These are phyloP conservation scores for Boletellus emodensis DNA, from an alignment of 768 basidiomycete species.

Conservation along the genomic window DNA sequence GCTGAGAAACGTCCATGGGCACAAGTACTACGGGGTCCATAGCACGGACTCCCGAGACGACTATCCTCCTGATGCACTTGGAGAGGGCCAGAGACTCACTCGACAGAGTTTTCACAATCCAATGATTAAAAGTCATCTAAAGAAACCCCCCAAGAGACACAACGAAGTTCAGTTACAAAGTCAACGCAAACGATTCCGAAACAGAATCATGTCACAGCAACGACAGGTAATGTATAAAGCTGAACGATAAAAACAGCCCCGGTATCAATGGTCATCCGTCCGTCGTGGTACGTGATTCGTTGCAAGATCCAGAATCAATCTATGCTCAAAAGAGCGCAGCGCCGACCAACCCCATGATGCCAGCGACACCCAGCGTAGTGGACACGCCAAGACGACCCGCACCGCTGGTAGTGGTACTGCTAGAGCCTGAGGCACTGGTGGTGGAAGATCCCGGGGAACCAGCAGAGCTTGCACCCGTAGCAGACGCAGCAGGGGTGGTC, in stretches of 20 bases:
- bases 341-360: constrained; percentile 49
- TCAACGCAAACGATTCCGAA: background rate
- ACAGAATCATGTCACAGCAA: constrained; percentile 12
- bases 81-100: no score
- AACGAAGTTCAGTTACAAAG: constrained; percentile 16
- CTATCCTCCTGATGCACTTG: no score
- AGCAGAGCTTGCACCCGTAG: background rate
- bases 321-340: constrained; percentile 41
- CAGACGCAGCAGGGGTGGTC: background rate
- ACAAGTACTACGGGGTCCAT: no score
- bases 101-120: no score
- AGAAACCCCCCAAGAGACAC: background rate
- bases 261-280: constrained; percentile 13
- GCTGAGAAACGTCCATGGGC: no score
- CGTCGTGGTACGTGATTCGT: constrained; percentile 10
- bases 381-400: constrained; percentile 29
- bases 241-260: constrained; percentile 12
- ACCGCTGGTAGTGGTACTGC: constrained; percentile 26
- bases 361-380: constrained; percentile 43
- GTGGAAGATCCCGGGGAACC: constrained; percentile 7
- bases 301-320: background rate
- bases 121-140: no score
- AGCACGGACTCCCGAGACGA: no score
- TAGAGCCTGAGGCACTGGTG: constrained; percentile 19
- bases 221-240: constrained; percentile 12